Evolutionary conservation across 768 basidiomycete species (phyloP).

Genomic region (Pisolithus tinctorius): DNA sequence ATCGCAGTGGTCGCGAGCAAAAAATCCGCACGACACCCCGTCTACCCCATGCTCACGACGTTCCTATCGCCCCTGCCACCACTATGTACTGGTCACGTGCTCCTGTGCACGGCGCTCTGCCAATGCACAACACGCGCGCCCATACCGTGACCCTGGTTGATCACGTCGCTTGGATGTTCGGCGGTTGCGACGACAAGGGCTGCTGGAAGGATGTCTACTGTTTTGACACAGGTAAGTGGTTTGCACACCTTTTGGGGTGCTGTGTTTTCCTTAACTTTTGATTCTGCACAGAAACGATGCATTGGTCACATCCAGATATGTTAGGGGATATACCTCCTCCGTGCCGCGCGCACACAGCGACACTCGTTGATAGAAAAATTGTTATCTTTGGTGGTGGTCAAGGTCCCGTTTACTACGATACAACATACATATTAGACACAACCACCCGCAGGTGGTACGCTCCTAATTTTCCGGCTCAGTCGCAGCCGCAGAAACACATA

Average conservation of each 20-base stretch:
- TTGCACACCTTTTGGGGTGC: background rate
- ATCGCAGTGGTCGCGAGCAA: slow-evolving; percentile 17
- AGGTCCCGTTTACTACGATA: slow-evolving; percentile 75
- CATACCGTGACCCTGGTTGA: slow-evolving; percentile 84
- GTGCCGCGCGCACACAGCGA: slow-evolving; percentile 83
- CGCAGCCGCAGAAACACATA: background rate
- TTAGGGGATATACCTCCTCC: slow-evolving; percentile 76
- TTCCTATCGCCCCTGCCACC: slow-evolving; percentile 57
- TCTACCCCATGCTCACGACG: slow-evolving; percentile 56
- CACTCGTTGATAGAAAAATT: slow-evolving; percentile 72
- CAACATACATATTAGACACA: slow-evolving; percentile 80
- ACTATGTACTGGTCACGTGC: slow-evolving; percentile 84
- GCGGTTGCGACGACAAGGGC: slow-evolving; percentile 79
- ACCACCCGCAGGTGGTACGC: slow-evolving; percentile 57
- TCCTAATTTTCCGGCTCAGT: slow-evolving; percentile 30
- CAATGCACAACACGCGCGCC: slow-evolving; percentile 65
- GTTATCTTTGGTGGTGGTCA: slow-evolving; percentile 86
- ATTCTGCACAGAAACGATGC: slow-evolving; percentile 63
- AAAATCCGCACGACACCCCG: slow-evolving; percentile 46
- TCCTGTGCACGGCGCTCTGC: slow-evolving; percentile 66
- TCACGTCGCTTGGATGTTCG: slow-evolving; percentile 78
- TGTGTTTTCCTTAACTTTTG: background rate
- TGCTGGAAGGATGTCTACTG: slow-evolving; percentile 73
- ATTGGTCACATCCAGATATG: slow-evolving; percentile 77
- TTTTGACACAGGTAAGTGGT: slow-evolving; percentile 70